Evolutionary conservation across 164 flowering plant genomes (phyloP), one percentile per base, ranked within the genome.

Genomic region (Magnolia changhungtana): DNA sequence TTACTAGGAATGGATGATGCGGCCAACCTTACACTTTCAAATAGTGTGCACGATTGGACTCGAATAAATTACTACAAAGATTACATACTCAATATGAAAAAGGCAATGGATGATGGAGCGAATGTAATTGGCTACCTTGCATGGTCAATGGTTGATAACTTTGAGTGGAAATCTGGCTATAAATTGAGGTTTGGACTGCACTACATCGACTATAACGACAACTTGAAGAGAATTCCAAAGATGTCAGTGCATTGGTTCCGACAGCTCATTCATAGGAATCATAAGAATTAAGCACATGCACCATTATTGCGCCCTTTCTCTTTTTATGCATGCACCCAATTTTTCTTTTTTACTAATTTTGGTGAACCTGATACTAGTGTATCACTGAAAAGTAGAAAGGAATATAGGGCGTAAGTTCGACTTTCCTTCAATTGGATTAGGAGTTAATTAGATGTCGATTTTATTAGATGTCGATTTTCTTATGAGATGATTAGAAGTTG

Each of bases 1-100:
- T 19, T 18, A 0, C 7, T 76, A 94, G 98, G 98, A 58, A 94
- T 90, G 97, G 97, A 94, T 82, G 87, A 94, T 72, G 91, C 97
- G 2, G 97, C 45, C 45, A 37, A 87, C 79, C 84, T 90, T 18
- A 89, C 91, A 1, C 85, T 90, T 69, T 71, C 90, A 0, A 24
- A 79, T 23, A 97, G 84, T 50, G 55, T 89, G 76, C 87, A 88
- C 16, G 98, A 94, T 80, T 85, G 83, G 65, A 78, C 74, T 7
- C 88, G 95, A 80, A 86, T 92, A 67, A 77, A 81, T 75, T 94
- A 67, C 82, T 92, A 89, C 86, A 86, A 75, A 59, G 73, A 78
- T 68, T 92, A 92, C 71, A 63, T 92, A 67, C 45, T 71, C 19
- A 79, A 89, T 63, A 82, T 94, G 71, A 89, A 88, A 87, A 89